Percentiles rank a stretch among this genome's conserved stretches.
These are phyloP conservation scores for Rickenella mellea DNA, from an alignment of 768 basidiomycete genomes.

Conservation along the genomic window DNA sequence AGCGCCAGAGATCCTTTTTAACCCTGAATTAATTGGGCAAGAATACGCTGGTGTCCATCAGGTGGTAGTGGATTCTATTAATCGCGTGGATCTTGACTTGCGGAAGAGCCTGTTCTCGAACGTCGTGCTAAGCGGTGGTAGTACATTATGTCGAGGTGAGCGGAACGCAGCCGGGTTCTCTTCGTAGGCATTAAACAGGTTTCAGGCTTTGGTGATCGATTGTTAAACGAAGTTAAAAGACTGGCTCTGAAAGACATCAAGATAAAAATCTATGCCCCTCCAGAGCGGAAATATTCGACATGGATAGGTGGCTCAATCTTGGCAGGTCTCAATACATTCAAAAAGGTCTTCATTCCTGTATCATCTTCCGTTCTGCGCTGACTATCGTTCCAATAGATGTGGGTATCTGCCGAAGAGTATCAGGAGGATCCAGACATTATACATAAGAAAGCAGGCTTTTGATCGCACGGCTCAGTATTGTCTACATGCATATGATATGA, in stretches of 20 bases:
- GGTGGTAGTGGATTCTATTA: conserved; percentile 97
- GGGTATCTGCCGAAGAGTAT: conserved; percentile 99
- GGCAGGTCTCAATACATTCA: conserved; percentile 93
- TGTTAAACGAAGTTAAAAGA: conserved; percentile 95
- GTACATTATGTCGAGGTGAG: conserved; percentile 87
- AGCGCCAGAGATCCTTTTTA: conserved; percentile 96
- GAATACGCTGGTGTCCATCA: conserved; percentile 98
- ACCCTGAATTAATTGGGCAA: conserved; percentile 91
- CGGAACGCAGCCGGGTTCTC: no score
- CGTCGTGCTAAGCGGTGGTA: conserved; percentile 93
- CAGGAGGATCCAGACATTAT: conserved; percentile 99
- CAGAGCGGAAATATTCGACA: conserved; percentile 97
- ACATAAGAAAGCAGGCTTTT: conserved; percentile 90
- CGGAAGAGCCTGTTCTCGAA: conserved; percentile 93
- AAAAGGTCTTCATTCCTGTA: conserved; percentile 51
- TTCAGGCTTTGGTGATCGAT: conserved; percentile 87
- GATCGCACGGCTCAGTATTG: conserved; percentile 8
- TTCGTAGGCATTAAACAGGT: conserved; percentile 3
- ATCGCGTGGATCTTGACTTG: conserved; percentile 90
- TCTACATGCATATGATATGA: no score
- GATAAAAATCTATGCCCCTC: conserved; percentile 98
- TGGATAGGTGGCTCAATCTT: conserved; percentile 98
- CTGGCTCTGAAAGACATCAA: conserved; percentile 92
- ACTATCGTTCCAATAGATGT: conserved; percentile 59
- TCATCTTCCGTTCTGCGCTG: conserved; percentile 7